Base-by-base conservation (phyloP, 805 yeast species). In the Barnettozyma siamensis region DNA sequence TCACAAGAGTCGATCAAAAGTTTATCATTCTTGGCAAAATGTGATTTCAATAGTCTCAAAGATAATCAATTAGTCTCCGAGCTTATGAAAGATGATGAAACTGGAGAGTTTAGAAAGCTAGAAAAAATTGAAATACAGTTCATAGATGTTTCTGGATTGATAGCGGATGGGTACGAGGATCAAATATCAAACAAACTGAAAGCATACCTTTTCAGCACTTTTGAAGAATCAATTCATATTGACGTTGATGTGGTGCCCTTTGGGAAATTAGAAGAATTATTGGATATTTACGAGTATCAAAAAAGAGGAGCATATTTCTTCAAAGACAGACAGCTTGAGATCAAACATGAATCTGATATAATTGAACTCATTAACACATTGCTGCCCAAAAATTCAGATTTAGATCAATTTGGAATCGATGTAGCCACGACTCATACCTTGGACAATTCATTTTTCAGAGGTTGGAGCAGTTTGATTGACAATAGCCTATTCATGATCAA, bases 211-310 rank as follows among this genome's bases (percentile, higher is more conserved):
- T 78, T 79, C 55, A 77, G 69, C 35, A 66, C 76, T 10, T 76
- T 76, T 49, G 65, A 67, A 30, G 78, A 74, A 48, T 59, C 67
- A 30, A 58, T 78, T 9, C 59, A 76, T 17, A 45, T 77, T 21
- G 83, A 78, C 53, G 78, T 78, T 2, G 83, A 78, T 51, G 60
- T 71, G 2, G 73, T 75, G 0, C 63, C 73, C 0, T 61, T 75
- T 37, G 60, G 65, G 29, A 45, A 58, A 3, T 65, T 70, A 3
- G 54, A 61, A 13, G 57, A 55, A 0, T 49, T 60, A 5, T 74
- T 72, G 7, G 47, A 61, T 13, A 40, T 61, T 21, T 48, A 54
- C 10, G 60, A 62, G 34, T 70, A 62, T 48, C 42, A 49, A 21
- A 51, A 54, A 8, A 57, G 64, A 2, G 64, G 66, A 7, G 60